Evolutionary conservation across 306 rosid genomes (phyloP), one percentile per base, ranked within the genome.

Genomic region (Rubus parviflorus): DNA sequence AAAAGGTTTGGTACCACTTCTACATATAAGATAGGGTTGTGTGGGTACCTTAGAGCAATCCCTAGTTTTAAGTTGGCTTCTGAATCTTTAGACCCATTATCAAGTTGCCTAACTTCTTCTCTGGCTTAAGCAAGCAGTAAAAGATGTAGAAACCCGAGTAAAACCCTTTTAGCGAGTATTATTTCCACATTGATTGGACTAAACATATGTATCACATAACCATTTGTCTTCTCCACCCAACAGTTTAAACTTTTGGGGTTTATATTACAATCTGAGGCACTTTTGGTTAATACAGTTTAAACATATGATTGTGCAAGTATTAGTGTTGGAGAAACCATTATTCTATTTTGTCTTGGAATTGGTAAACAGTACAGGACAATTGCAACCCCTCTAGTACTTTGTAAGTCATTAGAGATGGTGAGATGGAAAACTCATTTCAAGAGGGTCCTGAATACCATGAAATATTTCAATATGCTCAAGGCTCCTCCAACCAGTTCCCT

Each of bases 401-500:
- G 4, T 22, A 20, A 67, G 12, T 13, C n/a, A 65, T 19, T n/a
- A 8, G 11, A 51, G 23, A 23, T 8, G 13, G 42, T 57, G 57
- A 43, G 62, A 51, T 62, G 30, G 63, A 72, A 69, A 57, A 41
- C 52, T 52, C 30, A 12, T 80, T 60, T 56, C 68, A 79, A 76
- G 72, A 72, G 74, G 81, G 78, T 68, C 37, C 79, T 77, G 22
- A 57, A 66, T 61, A 49, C 62, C 77, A 80, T 56, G 75, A 77
- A 74, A 68, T 82, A 54, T 47, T 75, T 77, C 37, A 77, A 80
- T 40, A 80, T 85, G 83, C 80, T 77, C 64, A 64, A 79, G 67
- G 75, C 83, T 78, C 79, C 79, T 86, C 83, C 79, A 79, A 76
- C 81, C 85, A 81, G 71, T 80, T 84, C 85, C 83, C 86, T 52